Evolutionary conservation across 225 moss, liverwort and hornwort species (phyloP).

Genomic region (Asterella californica): DNA sequence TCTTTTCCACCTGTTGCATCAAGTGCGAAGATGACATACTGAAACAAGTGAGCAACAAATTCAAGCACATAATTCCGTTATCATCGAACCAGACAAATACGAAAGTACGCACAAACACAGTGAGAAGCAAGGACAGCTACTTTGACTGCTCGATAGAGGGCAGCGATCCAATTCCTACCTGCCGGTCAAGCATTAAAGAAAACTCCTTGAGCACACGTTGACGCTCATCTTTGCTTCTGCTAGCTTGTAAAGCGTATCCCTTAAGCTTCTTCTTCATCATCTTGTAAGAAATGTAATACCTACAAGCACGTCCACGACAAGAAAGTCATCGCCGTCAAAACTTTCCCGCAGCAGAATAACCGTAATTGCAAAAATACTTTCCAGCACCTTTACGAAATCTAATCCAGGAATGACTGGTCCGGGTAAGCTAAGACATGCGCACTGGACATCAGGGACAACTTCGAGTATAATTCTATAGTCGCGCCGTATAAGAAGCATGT

Average conservation of each 20-base stretch:
- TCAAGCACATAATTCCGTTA: neutral
- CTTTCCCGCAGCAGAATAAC: neutral
- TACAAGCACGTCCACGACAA: conserved; percentile 22
- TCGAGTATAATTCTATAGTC: neutral
- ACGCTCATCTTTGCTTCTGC: conserved; percentile 48
- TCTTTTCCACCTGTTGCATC: conserved; percentile 70
- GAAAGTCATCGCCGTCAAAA: neutral
- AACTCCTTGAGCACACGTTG: conserved; percentile 72
- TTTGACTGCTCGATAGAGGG: neutral
- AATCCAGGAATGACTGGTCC: neutral
- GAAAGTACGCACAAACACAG: neutral
- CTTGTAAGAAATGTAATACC: conserved; percentile 87
- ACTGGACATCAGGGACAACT: neutral
- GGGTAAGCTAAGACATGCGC: neutral
- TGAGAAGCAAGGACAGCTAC: neutral
- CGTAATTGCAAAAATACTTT: neutral
- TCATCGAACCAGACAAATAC: neutral
- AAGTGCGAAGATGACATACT: neutral
- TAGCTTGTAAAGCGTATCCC: conserved; percentile 36
- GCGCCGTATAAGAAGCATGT: neutral
- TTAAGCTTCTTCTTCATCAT: conserved; percentile 73
- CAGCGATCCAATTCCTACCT: conserved; percentile 33
- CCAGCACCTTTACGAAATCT: neutral
- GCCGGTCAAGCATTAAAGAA: conserved; percentile 73
- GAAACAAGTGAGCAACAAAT: neutral